Base-by-base conservation (phyloP, 345 rosid species). In the Eutrema japonicum region DNA sequence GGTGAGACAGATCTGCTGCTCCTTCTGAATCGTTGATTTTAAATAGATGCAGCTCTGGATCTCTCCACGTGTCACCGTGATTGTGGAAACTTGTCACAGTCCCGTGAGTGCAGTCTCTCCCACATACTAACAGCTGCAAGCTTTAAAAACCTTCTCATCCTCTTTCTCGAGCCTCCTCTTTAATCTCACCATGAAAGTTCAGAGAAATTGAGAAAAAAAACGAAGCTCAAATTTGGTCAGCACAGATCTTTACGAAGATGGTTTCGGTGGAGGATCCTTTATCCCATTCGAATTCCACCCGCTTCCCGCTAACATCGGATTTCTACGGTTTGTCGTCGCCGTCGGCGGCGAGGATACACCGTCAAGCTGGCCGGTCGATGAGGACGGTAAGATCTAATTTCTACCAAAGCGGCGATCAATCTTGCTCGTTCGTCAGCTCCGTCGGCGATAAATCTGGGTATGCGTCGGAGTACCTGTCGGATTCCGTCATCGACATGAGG, bases 311-410 rank as follows among this genome's bases (percentile, higher is more conserved):
- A 22, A 30, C 85, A 10, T 76, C 87, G 12, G 81, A 73, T 50
- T 81, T 76, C 60, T 79, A 71, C 64, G 33, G 80, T 14, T 73
- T 85, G 0, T 51, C 81, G 0, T 83, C 83, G 0, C 79, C 77
- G 41, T 82, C 88, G 7, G 30, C 79, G 70, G 46, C 84, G 58
- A 87, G 77, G 64, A 68, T 80, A 65, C 77, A 76, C 80, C 96
- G 97, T 40, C 82, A 80, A 50, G 46, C 77, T 10, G 99, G 94
- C 56, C 86, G 98, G 7, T 95, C 99, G 36, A 95, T 92, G 99
- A 86, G 99, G 3, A 95, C 98, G 0, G 74, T 90, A 27, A 92
- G 97, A 43, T 90, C 99, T 38, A 83, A 64, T 41, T 57, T 90
- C 53, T 88, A 75, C 82, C 90, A 68, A 61, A 69, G 71, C 40